Percentiles rank a stretch among this genome's conserved stretches.
phyloP scores from a whole-genome alignment of 2,329 filamentous ascomycete genomes.

The Plectosphaerella plurivora region DNA sequence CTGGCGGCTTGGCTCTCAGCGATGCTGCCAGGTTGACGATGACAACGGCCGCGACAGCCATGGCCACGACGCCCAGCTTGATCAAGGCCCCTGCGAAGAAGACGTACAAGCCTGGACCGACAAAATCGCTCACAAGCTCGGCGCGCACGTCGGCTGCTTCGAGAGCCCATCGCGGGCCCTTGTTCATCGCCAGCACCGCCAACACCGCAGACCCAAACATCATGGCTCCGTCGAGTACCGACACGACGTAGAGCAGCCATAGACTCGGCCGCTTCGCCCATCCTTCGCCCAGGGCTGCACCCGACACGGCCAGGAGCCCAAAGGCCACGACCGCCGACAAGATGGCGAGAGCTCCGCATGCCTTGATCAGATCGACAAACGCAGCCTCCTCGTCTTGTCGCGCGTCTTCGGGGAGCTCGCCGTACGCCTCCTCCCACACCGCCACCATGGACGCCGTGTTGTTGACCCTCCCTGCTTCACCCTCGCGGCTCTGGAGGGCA shows the following conservation, averaged over 20 bases:
- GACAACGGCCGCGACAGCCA: background rate
- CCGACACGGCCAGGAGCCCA: background rate
- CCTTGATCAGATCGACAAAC: background rate
- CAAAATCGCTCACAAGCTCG: background rate
- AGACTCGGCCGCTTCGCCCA: background rate
- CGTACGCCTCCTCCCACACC: background rate
- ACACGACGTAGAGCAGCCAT: background rate
- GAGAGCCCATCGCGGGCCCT: background rate
- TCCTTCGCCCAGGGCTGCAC: background rate
- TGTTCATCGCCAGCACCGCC: background rate
- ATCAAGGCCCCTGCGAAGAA: background rate
- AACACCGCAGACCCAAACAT: background rate
- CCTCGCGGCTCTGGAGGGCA: background rate
- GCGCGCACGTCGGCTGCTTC: background rate
- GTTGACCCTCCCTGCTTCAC: background rate
- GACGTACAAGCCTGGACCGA: background rate
- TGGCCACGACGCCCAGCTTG: background rate
- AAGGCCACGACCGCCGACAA: background rate
- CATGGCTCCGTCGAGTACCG: background rate
- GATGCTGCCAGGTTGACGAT: background rate
- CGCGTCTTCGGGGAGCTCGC: background rate
- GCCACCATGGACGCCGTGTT: background rate
- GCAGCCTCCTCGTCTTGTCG: background rate
- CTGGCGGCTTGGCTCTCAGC: conserved; percentile 4
- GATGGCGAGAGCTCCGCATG: background rate